Evolutionary conservation across 1,139 yeast species (phyloP), one percentile per base, ranked within the genome.

Genomic region (Candida sanyaensis): DNA sequence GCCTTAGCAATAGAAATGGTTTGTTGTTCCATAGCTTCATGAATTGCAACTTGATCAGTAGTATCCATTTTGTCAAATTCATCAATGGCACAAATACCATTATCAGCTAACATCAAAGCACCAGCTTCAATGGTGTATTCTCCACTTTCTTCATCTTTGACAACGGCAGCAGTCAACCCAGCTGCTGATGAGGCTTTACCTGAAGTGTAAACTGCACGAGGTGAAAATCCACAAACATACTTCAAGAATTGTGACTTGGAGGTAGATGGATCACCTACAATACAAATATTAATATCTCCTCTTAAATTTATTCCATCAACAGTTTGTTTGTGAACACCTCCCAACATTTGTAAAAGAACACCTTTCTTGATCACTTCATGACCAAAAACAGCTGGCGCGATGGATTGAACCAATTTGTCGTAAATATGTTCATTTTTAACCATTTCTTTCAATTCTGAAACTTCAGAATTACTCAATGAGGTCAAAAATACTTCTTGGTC

Each of bases 11-110:
- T 93, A 11, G 97, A 91, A 55, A 93, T 93, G 0, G 99, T 93
- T 66, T 93, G 99, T 69, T 93, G 99, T 75, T 93, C 99, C 99
- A 93, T 93, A 12, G 99, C 99, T 74, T 93, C 99, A 72, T 93
- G 99, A 74, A 93, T 93, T 3, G 99, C 99, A 50, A 93, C 99
- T 71, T 95, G 99, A 68, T 95, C 99, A 5, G 84, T 71, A 43
- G 93, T 68, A 67, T 93, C 98, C 99, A 93, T 93, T 74, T 95
- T 93, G 67, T 93, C 99, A 60, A 93, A 93, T 70, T 93, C 99
- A 65, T 93, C 99, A 68, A 93, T 93, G 54, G 97, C 96, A 77
- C 99, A 93, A 53, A 93, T 89, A 53, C 99, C 99, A 64, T 93
- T 95, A 69, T 93, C 99, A 1, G 99, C 99, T 56, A 93, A 78